Conservation (phyloP, 202 grass and related monocot genomes). For the Eragrostis tef region DNA sequence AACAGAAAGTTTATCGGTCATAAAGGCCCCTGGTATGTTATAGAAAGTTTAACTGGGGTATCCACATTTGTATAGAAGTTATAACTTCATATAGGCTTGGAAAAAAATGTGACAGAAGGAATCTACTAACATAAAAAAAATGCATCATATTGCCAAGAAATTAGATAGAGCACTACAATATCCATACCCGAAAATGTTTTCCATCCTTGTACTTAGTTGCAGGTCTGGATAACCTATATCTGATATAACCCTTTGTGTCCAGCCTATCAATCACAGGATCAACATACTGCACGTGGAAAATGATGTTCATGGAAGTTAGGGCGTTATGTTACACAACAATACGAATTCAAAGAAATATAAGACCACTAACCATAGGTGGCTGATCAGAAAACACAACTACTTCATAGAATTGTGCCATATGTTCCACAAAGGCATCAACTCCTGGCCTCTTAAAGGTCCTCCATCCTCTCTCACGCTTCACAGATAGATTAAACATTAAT, state of each 20-base stretch:
- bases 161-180: conserved; percentile 18
- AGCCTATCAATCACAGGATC: conserved; percentile 88
- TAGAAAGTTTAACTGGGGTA: not conserved
- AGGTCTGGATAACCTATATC: conserved; percentile 73
- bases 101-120: conserved; percentile 28
- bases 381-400: conserved; percentile 97
- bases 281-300: conserved; percentile 66
- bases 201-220: conserved; percentile 88
- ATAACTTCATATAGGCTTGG: not conserved
- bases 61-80: no score
- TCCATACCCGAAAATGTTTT: conserved; percentile 90
- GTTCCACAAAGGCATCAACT: conserved; percentile 88
- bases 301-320: conserved; percentile 44
- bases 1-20: not conserved
- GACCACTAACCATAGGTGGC: conserved; percentile 68
- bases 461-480: conserved; percentile 93
- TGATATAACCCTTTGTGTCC: conserved; percentile 65
- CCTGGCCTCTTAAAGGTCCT: conserved; percentile 96
- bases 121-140: conserved; percentile 13
- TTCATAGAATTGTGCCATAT: conserved; percentile 76
- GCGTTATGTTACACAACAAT: conserved; percentile 16
- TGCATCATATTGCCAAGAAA: conserved; percentile 27
- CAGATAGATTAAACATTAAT: conserved; percentile 36
- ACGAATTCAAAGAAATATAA: conserved; percentile 32
- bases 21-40: not conserved